Evolutionary conservation across 108 stramenopile species (phyloP), one percentile per base, ranked within the genome.

Genomic region (Discostella pseudostelligera): DNA sequence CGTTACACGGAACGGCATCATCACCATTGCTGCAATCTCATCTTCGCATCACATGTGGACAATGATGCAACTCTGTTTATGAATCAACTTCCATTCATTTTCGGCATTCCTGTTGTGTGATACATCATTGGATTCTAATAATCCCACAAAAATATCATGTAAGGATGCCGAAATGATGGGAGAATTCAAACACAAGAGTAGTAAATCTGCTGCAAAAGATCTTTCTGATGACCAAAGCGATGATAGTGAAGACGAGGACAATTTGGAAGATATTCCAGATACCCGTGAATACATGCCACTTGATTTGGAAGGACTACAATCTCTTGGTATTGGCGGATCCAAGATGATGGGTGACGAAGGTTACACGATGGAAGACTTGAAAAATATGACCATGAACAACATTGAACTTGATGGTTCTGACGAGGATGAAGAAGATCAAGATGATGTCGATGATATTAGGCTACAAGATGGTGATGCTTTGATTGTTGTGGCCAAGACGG

Each of bases 221-320:
- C 32, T 32, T 32, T 5, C 32, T 25, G 65, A 78, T 59, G 75
- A 79, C 13, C 39, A 50, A 46, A 67, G 65, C 40, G 44, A 43
- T 62, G 82, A 84, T 37, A 76, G 74, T 21, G 92, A 89, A 49
- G 74, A 74, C 28, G 89, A 91, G 59, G 89, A 90, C 71, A 86
- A 93, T 81, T 55, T 96, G 20, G 78, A 47, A 6, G 92, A 93
- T 64, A 72, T 91, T 22, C 89, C 88, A 8, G 95, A 96, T 70
- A 92, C 85, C 12, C 68, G 95, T 42, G 92, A 96, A 69, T 96
- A 77, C 69, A 86, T 79, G 43, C 89, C 95, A 22, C 39, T 90
- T 0, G 87, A 96, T 65, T 62, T 91, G 43, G 83, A 86, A 42
- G 95, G 88, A 22, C 64, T 96, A 10, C 71, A 89, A 44, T 73